Conservation (phyloP, 805 yeast genomes). For the Ogataea naganishii region DNA sequence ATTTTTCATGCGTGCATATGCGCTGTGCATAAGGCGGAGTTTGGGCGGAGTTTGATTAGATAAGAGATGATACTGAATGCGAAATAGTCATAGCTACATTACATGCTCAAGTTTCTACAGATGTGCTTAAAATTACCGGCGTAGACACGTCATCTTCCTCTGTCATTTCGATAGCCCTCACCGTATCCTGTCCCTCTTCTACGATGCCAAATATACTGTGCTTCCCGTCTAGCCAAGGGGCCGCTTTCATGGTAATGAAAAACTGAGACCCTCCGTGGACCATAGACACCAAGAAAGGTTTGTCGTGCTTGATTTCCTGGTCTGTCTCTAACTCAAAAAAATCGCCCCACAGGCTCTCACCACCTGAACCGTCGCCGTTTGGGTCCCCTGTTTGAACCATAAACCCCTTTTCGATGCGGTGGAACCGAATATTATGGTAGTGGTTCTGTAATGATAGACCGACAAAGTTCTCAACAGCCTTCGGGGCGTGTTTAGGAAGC, state of each 20-base stretch:
- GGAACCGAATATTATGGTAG: slow-evolving; percentile 32
- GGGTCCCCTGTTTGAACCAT: slow-evolving; percentile 60
- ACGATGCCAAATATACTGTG: slow-evolving; percentile 53
- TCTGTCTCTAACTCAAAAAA: slow-evolving; percentile 39
- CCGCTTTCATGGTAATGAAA: slow-evolving; percentile 29
- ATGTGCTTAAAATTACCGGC: slow-evolving; percentile 20
- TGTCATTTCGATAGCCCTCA: slow-evolving; percentile 37
- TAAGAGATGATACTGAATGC: too few species aligned
- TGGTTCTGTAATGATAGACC: slow-evolving; percentile 26
- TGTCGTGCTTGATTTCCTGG: slow-evolving; percentile 37
- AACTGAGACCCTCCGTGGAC: slow-evolving; percentile 57
- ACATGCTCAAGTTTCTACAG: too few species aligned
- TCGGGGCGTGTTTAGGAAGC: slow-evolving; percentile 27
- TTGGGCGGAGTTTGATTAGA: too few species aligned
- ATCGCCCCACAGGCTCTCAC: slow-evolving; percentile 26
- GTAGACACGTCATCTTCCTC: slow-evolving; percentile 37
- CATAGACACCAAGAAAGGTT: slow-evolving; percentile 50
- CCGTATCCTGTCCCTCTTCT: slow-evolving; percentile 38
- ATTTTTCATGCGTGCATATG: too few species aligned
- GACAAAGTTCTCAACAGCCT: slow-evolving; percentile 33
- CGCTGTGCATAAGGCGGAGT: too few species aligned
- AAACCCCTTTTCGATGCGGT: slow-evolving; percentile 42
- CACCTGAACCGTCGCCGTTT: slow-evolving; percentile 31
- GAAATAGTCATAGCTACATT: too few species aligned
- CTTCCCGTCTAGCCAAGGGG: slow-evolving; percentile 43